phyloP scores from a whole-genome alignment of 768 basidiomycete species.

The Lactarius vividus region DNA sequence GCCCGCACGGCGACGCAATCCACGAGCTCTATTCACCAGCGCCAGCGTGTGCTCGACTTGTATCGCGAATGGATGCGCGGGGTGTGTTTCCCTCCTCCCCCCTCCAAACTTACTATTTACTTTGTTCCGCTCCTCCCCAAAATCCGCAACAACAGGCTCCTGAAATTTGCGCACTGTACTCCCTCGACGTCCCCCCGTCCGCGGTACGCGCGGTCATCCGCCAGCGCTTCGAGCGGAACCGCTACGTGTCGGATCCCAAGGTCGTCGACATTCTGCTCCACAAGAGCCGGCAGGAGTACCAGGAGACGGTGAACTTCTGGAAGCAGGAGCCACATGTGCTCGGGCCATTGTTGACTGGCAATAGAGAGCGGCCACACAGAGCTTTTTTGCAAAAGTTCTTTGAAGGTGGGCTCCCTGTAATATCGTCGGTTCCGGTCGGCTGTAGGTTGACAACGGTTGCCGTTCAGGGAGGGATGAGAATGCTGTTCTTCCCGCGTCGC shows the following conservation, averaged over 20 bases:
- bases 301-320: slow-evolving; percentile 95
- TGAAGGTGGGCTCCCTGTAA: slow-evolving; percentile 57
- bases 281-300: slow-evolving; percentile 84
- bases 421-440: not conserved
- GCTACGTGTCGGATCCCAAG: slow-evolving; percentile 73
- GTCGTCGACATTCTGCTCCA: slow-evolving; percentile 83
- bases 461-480: slow-evolving; percentile 71
- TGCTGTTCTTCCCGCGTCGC: slow-evolving; percentile 52
- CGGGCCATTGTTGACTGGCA: slow-evolving; percentile 57
- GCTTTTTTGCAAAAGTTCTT: slow-evolving; percentile 84
- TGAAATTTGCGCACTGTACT: slow-evolving; percentile 80
- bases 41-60: slow-evolving; percentile 64
- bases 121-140: not conserved
- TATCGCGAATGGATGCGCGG: slow-evolving; percentile 94
- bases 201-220: slow-evolving; percentile 80
- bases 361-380: slow-evolving; percentile 44
- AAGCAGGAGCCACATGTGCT: slow-evolving; percentile 81
- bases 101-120: not conserved
- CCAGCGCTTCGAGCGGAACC: slow-evolving; percentile 82
- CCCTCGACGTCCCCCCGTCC: slow-evolving; percentile 73
- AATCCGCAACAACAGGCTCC: slow-evolving; percentile 64
- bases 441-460: slow-evolving; percentile 6
- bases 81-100: slow-evolving; percentile 47
- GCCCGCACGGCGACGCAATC: slow-evolving; percentile 69
- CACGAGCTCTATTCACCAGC: slow-evolving; percentile 54